Evolutionary conservation across 805 yeast species (phyloP), one percentile per base, ranked within the genome.

Genomic region (Starmerella floris): DNA sequence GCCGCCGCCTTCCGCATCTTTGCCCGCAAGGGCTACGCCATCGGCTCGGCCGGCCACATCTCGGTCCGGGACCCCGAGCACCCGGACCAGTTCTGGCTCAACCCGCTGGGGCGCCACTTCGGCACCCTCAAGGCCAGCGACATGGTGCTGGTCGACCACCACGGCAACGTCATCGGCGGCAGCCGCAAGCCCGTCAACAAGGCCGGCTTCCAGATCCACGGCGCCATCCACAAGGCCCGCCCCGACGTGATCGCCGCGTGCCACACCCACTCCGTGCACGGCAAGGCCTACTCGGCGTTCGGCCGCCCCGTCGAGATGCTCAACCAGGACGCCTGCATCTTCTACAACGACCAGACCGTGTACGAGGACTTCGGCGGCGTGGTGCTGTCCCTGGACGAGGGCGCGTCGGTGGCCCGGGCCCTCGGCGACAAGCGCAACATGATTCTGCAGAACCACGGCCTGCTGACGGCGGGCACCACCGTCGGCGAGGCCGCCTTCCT

Each of bases 31-130:
- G 83, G 83, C 16, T 83, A 64, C 60, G 67, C 76, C 16, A 84
- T 81, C 58, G 94, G 94, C 15, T 60, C 75, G 19, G 84, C 94
- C 0, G 95, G 95, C 20, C 95, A 83, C 58, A 83, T 83, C 44
- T 79, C 91, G 8, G 70, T 83, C 11, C 70, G 91, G 52, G 95
- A 83, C 56, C 94, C 95, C 3, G 75, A 80, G 35, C 75, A 78
- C 49, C 79, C 79, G n/a, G 59, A 67, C 36, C 80, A 88, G 3
- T 83, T 83, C 59, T 83, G 94, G 94, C 81, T 83, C 58, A 83
- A 83, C 62, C 94, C 95, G 4, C 64, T 83, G 49, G 88, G 80
- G n/a, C 70, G 68, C 51, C 94, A 83, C 60, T 83, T 80, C 59
- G 68, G 72, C 19, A 56, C 72, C 35, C 62, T 77, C 56, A 72